These are phyloP conservation scores for Aspergillus indologenus DNA, from an alignment of 495 filamentous ascomycete species.

Conservation along the genomic window DNA sequence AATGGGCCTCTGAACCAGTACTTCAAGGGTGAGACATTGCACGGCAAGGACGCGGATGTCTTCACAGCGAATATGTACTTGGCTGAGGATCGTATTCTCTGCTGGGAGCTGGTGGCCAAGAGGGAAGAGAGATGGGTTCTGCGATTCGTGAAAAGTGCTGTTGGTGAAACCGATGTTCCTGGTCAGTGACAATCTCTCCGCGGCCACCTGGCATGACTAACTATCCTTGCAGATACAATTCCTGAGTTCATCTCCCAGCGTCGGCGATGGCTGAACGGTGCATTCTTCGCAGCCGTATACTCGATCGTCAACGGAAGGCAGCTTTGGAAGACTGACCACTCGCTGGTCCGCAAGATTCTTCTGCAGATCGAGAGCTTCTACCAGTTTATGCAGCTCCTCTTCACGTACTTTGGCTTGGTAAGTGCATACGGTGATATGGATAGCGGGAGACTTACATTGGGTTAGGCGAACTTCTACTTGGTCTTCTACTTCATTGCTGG, in stretches of 20 bases:
- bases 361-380: slow-evolving; percentile 96
- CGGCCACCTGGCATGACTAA: slow-evolving; percentile 2
- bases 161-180: slow-evolving; percentile 96
- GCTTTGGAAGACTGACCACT: slow-evolving; percentile 94
- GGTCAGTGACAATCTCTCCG: slow-evolving; percentile 48
- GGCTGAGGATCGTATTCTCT: slow-evolving; percentile 96
- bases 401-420: slow-evolving; percentile 94
- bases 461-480: slow-evolving; percentile 91
- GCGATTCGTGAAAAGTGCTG: slow-evolving; percentile 94
- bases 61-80: slow-evolving; percentile 99
- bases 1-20: slow-evolving; percentile 97
- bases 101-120: slow-evolving; percentile 98
- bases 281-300: slow-evolving; percentile 98
- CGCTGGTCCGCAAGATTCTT: slow-evolving; percentile 79
- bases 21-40: slow-evolving; percentile 97
- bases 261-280: slow-evolving; percentile 95
- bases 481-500: slow-evolving; percentile 98
- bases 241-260: slow-evolving; percentile 96
- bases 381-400: slow-evolving; percentile 83
- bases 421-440: slow-evolving; percentile 14
- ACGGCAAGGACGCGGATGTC: slow-evolving; percentile 95
- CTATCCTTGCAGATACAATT: slow-evolving; percentile 34
- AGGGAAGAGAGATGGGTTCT: slow-evolving; percentile 92
- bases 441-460: background rate
- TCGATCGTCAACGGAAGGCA: slow-evolving; percentile 92